Evolutionary conservation across 2,329 filamentous ascomycete species (phyloP), one percentile per base, ranked within the genome.

Genomic region (Aspergillus candidus): DNA sequence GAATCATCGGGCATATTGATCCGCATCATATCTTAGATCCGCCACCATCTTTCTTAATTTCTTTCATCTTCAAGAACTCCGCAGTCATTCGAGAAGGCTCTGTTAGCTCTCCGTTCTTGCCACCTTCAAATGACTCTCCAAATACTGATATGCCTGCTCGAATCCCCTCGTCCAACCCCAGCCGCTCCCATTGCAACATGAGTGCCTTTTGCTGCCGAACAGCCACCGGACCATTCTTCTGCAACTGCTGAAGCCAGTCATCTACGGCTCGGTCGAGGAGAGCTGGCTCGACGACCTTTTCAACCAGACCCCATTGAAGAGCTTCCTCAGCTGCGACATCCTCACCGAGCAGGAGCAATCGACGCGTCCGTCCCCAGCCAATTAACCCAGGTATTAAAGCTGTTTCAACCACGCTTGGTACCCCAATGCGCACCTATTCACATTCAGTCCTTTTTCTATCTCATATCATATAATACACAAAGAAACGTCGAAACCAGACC

Each of bases 381-480:
- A 69, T 67, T 31, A 67, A 48, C 1, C 58, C 56, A 12, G 66
- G 64, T 11, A 69, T 47, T 6, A 68, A 44, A 3, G 64, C 64
- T 6, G 66, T 63, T 53, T 69, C 63, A 14, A 70, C 62, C 1
- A 69, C 66, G 30, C 60, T 63, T 3, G 67, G 66, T 4, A 69
- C 61, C 0, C 66, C 67, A 11, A 69, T 53, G 29, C 49, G 53
- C 3, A 53, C 52, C 53, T 55, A 12, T 40, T n/a, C 35, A 32
- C 30, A 7, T 35, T 30, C 29, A 17, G 37, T 17, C n/a, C 38
- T 11, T 29, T 14, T 14, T 13, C 3, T 22, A 7, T 22, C 18
- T 4, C 6, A 22, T 3, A 22, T 4, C 6, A 5, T 7, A 22
- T 11, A n/a, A 30, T 3, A 39, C 30, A n/a, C 4, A 17, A 13